These are phyloP conservation scores for Wickerhamomyces sp. DNA, from an alignment of 1,139 yeast genomes.

Conservation along the genomic window DNA sequence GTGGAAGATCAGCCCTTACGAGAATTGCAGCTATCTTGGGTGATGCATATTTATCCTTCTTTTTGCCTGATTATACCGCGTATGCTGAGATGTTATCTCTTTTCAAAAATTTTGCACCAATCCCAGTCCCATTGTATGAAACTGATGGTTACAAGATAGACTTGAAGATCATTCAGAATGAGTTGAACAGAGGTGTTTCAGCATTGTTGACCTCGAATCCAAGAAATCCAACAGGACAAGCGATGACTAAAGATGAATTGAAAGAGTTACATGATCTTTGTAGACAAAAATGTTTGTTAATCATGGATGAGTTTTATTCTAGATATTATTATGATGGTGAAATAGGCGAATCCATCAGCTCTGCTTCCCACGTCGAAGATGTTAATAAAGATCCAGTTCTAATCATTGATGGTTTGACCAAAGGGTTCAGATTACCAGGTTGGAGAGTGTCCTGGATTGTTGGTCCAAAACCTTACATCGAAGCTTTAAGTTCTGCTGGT, in stretches of 20 bases:
- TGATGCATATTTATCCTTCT: conserved; percentile 58
- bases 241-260: conserved; percentile 49
- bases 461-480: conserved; percentile 61
- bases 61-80: conserved; percentile 66
- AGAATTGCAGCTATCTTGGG: conserved; percentile 62
- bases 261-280: conserved; percentile 51
- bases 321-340: conserved; percentile 59
- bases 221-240: conserved; percentile 62
- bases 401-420: conserved; percentile 60
- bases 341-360: conserved; percentile 50
- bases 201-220: conserved; percentile 60
- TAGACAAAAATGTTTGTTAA: conserved; percentile 48
- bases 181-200: conserved; percentile 56
- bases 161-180: conserved; percentile 49
- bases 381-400: conserved; percentile 60
- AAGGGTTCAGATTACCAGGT: conserved; percentile 63
- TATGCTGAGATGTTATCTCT: conserved; percentile 68
- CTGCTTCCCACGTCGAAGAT: conserved; percentile 52
- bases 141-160: conserved; percentile 58
- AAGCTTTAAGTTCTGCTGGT: conserved; percentile 57
- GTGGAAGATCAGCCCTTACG: conserved; percentile 65
- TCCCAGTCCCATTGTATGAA: conserved; percentile 61
- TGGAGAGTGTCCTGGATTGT: conserved; percentile 69
- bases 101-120: conserved; percentile 63
- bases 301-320: conserved; percentile 66